A percentile compares a stretch with the other conserved stretches of the same genome.
phyloP scores from a whole-genome alignment of 2,329 filamentous ascomycete species.

The Neoarthrinium moseri region DNA sequence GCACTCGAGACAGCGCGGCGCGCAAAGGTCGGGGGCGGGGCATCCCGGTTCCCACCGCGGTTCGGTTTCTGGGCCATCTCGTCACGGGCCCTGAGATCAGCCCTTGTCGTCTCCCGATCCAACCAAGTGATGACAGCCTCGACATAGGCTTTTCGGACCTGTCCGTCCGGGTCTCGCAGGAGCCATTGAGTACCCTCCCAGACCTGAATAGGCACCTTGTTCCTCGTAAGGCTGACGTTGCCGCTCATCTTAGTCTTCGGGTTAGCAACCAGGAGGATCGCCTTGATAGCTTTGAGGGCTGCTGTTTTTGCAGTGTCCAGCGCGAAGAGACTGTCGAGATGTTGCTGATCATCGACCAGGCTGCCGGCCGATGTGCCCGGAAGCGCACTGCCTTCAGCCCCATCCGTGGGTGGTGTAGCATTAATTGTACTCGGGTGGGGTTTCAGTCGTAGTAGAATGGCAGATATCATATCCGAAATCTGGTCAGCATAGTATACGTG shows the following conservation, averaged over 20 bases:
- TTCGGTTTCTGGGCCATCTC: constrained; percentile 48
- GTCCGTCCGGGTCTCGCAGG: constrained; percentile 72
- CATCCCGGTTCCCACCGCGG: constrained; percentile 39
- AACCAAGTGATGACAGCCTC: constrained; percentile 85
- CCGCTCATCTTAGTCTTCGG: constrained; percentile 57
- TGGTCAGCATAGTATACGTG: constrained; percentile 98
- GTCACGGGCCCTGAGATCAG: constrained; percentile 62
- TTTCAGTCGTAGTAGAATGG: constrained; percentile 76
- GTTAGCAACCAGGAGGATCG: constrained; percentile 81
- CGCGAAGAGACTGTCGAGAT: constrained; percentile 52
- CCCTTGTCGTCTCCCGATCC: constrained; percentile 69
- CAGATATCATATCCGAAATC: constrained; percentile 87
- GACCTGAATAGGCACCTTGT: constrained; percentile 73
- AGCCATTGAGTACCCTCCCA: constrained; percentile 99
- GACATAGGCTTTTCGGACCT: constrained; percentile 80
- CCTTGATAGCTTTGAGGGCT: constrained; percentile 77
- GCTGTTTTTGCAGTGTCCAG: constrained; percentile 55
- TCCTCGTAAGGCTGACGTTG: constrained; percentile 66
- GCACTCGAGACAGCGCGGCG: constrained; percentile 69
- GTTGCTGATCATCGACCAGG: constrained; percentile 40
- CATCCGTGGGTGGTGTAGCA: constrained; percentile 44
- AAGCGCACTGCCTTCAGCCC: constrained; percentile 37
- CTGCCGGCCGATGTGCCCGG: constrained; percentile 35
- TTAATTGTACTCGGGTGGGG: constrained; percentile 49
- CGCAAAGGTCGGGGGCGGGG: constrained; percentile 40